A percentile compares a stretch with the other conserved stretches of the same genome.
Conservation (phyloP, 2,329 filamentous ascomycete species). For the Sporothrix phasma region DNA sequence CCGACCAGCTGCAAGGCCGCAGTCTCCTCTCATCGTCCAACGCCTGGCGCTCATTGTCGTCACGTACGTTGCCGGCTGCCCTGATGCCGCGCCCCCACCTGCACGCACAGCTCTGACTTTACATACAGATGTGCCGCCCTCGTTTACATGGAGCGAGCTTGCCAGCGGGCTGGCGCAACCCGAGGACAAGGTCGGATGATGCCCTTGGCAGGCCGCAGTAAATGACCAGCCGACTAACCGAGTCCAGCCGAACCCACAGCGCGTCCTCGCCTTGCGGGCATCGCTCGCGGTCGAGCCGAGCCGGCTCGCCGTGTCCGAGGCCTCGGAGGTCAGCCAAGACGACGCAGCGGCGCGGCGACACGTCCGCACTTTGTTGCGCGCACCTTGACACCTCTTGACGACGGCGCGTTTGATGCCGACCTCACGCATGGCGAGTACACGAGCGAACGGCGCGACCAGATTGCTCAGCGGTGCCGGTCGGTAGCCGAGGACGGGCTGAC, state of each 20-base stretch:
- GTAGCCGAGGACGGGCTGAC: conserved; percentile 18
- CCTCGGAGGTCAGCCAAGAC: not conserved
- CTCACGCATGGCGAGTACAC: conserved; percentile 4
- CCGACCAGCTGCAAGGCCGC: conserved; percentile 2
- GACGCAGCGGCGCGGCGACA: not conserved
- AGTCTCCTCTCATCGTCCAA: not conserved
- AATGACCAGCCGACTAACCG: not conserved
- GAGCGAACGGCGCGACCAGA: not conserved
- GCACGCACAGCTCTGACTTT: not conserved
- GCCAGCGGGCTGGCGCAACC: conserved; percentile 7
- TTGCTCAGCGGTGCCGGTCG: conserved; percentile 8
- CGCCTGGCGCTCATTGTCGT: not conserved
- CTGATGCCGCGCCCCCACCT: too few relatives aligned
- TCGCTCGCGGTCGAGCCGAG: conserved; percentile 9
- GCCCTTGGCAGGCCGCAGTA: too few relatives aligned
- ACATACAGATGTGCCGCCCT: conserved; percentile 3
- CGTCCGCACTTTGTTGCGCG: conserved; percentile 13
- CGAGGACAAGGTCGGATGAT: not conserved
- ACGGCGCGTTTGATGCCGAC: not conserved
- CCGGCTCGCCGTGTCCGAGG: not conserved
- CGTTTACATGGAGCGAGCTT: conserved; percentile 15
- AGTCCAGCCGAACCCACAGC: not conserved
- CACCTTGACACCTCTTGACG: conserved; percentile 14
- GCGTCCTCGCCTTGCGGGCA: conserved; percentile 8
- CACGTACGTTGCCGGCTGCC: not conserved